Base-by-base conservation (phyloP, 176 grass and related monocot genomes). In the Lolium perenne region DNA sequence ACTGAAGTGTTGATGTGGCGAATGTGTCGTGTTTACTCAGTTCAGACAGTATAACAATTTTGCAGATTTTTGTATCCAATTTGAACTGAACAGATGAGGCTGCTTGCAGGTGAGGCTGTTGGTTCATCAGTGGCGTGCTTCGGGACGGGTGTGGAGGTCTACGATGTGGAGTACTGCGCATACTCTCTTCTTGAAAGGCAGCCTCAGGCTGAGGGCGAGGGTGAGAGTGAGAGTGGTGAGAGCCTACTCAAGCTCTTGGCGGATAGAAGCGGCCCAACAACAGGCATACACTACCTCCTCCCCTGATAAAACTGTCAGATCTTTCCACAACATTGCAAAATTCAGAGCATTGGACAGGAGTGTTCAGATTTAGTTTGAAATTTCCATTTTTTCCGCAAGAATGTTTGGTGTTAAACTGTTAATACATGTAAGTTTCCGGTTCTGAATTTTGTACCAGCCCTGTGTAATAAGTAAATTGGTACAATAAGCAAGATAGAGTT, bases 151-250 rank as follows among this genome's bases (percentile, higher is more conserved):
- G 13, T 87, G 74, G 70, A 89, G 71, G 80, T 90, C 63, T 94
- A 91, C 64, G 92, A 94, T 10, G 92, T 92, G 51, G 87, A 94
- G 35, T 94, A 94, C 22, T 94, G 92, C 10, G 90, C 87, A 0
- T 94, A 90, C 69, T 76, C 83, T 48, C 38, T 92, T 35, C 81
- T 94, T 38, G 78, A 72, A 59, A 92, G 90, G 90, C 84, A 82
- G 82, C 25, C 15, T 88, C 14, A 38, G 38, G 6, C 71, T 35
- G 32, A 35, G 32, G 32, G 2, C 32, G 32, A 35, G 1, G 80
- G 38, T 3, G 69, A 85, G 54, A 53, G 55, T 6, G 81, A 66
- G 17, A 38, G 38, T 0, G 78, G 51, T 6, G 77, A 74, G 41
- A 83, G 57, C 38, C 75, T 50, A 15, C 71, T 94, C 29, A 90